Conservation (phyloP, 1,284 basidiomycete species). For the Leccinum huronense region DNA sequence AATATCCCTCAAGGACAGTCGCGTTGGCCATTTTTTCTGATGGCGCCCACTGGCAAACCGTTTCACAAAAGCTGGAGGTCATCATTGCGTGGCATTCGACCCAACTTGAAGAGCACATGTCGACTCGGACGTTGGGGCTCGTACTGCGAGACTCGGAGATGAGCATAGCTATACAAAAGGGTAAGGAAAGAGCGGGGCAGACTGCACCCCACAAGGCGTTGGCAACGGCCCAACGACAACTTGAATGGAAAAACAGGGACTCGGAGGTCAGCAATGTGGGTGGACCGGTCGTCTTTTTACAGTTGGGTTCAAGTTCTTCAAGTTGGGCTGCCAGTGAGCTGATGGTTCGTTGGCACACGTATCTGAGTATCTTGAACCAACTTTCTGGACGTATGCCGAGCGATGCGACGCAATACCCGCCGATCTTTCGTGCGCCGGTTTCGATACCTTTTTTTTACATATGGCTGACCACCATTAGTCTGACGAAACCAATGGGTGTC, state of each 20-base stretch:
- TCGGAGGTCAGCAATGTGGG: conserved; percentile 86
- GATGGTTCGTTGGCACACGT: conserved; percentile 64
- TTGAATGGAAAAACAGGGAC: conserved; percentile 86
- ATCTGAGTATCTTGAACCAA: conserved; percentile 84
- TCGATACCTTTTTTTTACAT: not conserved
- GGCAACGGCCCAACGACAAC: conserved; percentile 64
- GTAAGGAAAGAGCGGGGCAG: conserved; percentile 37
- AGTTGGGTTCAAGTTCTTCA: not conserved
- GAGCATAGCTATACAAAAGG: conserved; percentile 37
- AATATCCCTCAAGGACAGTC: conserved; percentile 86
- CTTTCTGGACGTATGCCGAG: conserved; percentile 89
- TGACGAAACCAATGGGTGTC: conserved; percentile 91
- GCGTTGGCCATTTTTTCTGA: conserved; percentile 79
- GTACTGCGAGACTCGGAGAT: conserved; percentile 32
- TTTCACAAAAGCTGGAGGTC: conserved; percentile 59
- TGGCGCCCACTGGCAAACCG: conserved; percentile 61
- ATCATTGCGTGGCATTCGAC: conserved; percentile 43
- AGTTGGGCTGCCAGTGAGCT: conserved; percentile 3
- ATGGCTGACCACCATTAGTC: conserved; percentile 39
- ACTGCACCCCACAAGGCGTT: conserved; percentile 56
- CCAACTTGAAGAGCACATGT: conserved; percentile 23
- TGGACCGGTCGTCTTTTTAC: conserved; percentile 10
- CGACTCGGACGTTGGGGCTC: conserved; percentile 25
- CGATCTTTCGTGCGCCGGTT: conserved; percentile 83
- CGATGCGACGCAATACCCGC: conserved; percentile 95